Base-by-base conservation (phyloP, 371 early-diverging fungal species). In the Mortierella sp. region DNA sequence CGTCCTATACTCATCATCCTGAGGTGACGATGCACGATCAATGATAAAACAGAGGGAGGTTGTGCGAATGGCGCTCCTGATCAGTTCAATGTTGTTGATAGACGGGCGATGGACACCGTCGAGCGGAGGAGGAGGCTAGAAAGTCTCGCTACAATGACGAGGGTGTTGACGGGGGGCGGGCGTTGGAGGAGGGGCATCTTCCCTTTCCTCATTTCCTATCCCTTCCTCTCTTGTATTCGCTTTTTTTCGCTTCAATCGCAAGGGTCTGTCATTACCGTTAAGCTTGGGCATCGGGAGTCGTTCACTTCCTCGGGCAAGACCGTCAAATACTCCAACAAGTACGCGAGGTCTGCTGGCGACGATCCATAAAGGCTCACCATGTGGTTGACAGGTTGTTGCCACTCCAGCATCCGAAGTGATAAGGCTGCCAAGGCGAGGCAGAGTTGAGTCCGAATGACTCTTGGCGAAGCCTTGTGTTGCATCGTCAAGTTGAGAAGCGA, bases 221-320 rank as follows among this genome's bases (percentile, higher is more conserved):
- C 17, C 56, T 46, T 37, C 21, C 19, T 52, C 28, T 57, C 53
- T 44, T n/a, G n/a, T n/a, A 21, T 51, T 50, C 50, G 46, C 10
- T 10, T 67, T 44, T 17, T 47, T 28, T 57, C 27, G n/a, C n/a
- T n/a, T 34, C 34, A 10, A 34, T 4, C 10, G 34, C 10, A 34
- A 13, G 41, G 24, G 45, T 50, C 37, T 54, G 40, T 31, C 47
- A 71, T 56, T 70, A 70, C 78, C 78, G 70, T 67, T 57, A 77
- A 60, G 51, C 52, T 71, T 40, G 78, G 55, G 50, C 43, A 83
- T 24, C 83, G 81, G 63, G 91, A 92, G 48, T 80, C 79, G 52
- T 83, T 85, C 43, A 93, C 84, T 81, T 97, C 97, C 65, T 96
- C 96, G 8, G 98, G 96, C 28, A 97, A 78, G 4, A 94, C 89